These are phyloP conservation scores for Auriscalpium microsporum DNA, from an alignment of 768 basidiomycete genomes.

Conservation along the genomic window DNA sequence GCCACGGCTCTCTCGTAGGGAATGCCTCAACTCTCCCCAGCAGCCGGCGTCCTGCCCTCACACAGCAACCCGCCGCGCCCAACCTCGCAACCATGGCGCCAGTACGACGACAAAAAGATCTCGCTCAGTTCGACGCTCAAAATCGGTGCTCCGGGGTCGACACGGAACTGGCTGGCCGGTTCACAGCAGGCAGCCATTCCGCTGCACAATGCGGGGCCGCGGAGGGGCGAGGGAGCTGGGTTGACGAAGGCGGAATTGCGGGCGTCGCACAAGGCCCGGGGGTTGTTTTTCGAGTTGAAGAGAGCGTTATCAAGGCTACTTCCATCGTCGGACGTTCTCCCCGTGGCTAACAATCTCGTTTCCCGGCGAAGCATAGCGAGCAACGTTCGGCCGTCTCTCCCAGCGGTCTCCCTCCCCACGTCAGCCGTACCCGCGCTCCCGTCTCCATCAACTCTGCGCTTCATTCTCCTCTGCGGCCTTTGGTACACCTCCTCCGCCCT, in stretches of 20 bases:
- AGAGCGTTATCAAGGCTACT: conserved; percentile 5
- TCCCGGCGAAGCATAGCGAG: neutral
- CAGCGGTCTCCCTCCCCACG: neutral
- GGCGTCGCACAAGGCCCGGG: neutral
- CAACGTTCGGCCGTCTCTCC: neutral
- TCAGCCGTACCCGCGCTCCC: conserved; percentile 13
- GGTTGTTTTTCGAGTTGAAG: conserved; percentile 1
- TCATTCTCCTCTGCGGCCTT: conserved; percentile 74
- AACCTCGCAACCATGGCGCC: conserved; percentile 9
- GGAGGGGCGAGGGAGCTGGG: neutral
- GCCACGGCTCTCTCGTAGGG: neutral
- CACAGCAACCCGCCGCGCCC: conserved; percentile 5
- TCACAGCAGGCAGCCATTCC: neutral
- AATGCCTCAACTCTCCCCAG: neutral
- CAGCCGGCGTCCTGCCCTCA: neutral
- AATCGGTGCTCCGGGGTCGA: neutral
- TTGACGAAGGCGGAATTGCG: neutral
- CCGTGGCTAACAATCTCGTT: neutral
- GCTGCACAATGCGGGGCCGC: neutral
- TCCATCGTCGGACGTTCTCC: conserved; percentile 4
- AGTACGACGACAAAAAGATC: conserved; percentile 10
- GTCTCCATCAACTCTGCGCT: conserved; percentile 34
- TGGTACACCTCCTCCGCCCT: conserved; percentile 95
- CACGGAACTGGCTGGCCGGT: conserved; percentile 11
- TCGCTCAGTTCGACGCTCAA: conserved; percentile 14